phyloP scores from a whole-genome alignment of 768 basidiomycete species.

The Phlegmacium glaucopus region DNA sequence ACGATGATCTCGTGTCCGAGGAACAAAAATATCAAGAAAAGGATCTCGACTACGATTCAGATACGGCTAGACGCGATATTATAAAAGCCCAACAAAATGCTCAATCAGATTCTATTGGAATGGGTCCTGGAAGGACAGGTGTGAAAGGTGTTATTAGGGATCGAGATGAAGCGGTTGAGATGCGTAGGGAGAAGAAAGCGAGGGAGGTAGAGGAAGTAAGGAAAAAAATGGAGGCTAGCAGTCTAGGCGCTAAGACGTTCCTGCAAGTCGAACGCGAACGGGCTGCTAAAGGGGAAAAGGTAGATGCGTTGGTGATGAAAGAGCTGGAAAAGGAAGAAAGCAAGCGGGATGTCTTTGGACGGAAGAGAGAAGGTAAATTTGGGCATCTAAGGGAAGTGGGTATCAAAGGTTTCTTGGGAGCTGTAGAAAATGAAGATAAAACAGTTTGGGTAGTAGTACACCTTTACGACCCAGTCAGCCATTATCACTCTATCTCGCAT shows the following conservation, averaged over 20 bases:
- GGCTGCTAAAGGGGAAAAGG: constrained; percentile 39
- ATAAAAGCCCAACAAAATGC: constrained; percentile 29
- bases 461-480: constrained; percentile 74
- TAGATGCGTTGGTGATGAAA: constrained; percentile 41
- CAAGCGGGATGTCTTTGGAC: constrained; percentile 44
- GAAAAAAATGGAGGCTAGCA: constrained; percentile 58
- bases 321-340: constrained; percentile 36
- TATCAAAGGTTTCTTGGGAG: constrained; percentile 62
- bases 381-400: constrained; percentile 84
- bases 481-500: background rate
- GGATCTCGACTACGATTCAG: constrained; percentile 44
- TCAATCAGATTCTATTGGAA: constrained; percentile 61
- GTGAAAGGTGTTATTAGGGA: constrained; percentile 89
- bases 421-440: constrained; percentile 69
- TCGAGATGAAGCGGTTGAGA: constrained; percentile 60
- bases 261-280: constrained; percentile 74
- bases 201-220: constrained; percentile 52
- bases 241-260: constrained; percentile 67
- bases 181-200: constrained; percentile 49
- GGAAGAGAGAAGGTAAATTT: constrained; percentile 53
- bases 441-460: constrained; percentile 84
- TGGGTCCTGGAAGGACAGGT: constrained; percentile 84
- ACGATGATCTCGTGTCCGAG: constrained; percentile 40
- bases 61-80: constrained; percentile 34
- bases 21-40: constrained; percentile 29